Evolutionary conservation across 176 grass and related monocot species (phyloP), one percentile per base, ranked within the genome.

Genomic region (Rhynchospora pubera): DNA sequence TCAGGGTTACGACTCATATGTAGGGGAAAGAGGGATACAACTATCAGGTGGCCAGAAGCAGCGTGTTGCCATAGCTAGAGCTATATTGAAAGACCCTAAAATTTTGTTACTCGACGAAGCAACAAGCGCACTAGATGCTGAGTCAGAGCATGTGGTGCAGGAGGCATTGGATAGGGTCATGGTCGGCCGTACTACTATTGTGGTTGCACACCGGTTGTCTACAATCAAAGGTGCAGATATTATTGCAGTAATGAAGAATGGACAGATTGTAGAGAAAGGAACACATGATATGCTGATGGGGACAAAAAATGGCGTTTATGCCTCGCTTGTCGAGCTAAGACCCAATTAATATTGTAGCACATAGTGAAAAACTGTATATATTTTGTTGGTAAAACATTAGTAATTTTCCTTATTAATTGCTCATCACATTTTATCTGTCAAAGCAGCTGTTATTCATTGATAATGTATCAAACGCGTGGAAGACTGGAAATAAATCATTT

Each of bases 31-130:
- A 83, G 84, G 88, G 47, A 57, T 58, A 45, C 88, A 87, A 18
- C 57, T 90, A 28, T 87, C 88, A 24, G 91, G 91, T 5, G 91
- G 91, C 10, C 91, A 93, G n/a, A 93, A 88, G 34, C 85, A 93
- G 65, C 63, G 88, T 8, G 57, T 93, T 15, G 91, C 91, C 1
- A 93, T 93, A 12, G 91, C 88, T 1, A 85, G 88, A 87, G 88
- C 91, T 14, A 84, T 90, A 26, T 61, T 92, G 42, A 92, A 85
- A 77, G 84, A 92, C 65, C 87, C 91, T 9, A 79, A 83, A 76
- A 84, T 93, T 47, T 83, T 91, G 60, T 77, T 94, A 23, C 85
- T 94, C 9, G 91, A 94, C 2, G 91, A 94, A 82, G 89, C 87
- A 5, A 92, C 87, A 23, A 92, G 90, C n/a, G 90, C 90, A 18